Base-by-base conservation (phyloP, 768 basidiomycete species). In the Albatrellus ellisii region DNA sequence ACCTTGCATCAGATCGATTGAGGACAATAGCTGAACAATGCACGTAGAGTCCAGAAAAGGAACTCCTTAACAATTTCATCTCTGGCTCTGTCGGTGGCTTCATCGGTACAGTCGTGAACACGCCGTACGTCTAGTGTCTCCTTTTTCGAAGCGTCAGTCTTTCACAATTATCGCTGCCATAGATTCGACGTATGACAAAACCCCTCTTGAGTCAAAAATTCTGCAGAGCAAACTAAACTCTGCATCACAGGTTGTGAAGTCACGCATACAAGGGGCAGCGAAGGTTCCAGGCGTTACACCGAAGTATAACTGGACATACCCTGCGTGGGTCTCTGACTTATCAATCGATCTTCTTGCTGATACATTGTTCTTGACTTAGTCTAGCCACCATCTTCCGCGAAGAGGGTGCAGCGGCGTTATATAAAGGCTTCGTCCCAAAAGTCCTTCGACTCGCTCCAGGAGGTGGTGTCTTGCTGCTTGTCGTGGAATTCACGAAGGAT, bases 241-340 rank as follows among this genome's bases (percentile, higher is more conserved):
- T 14, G 21, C 6, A 32, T 39, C 29, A 37, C 15, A 94, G 83
- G 91, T 98, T 48, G 86, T 95, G 46, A 97, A 98, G 62, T 91
- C 90, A 12, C 83, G 94, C 35, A 91, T 98, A 28, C 95, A 99
- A 63, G 79, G 84, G 33, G 62, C 73, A 15, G 64, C 65, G 31
- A 75, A 69, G 48, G 54, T 68, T 22, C 73, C 82, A 0, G 88
- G 86, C 14, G 75, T 77, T n/a, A 61, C 59, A 1, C 84, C 84
- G n/a, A 91, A 90, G 55, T 91, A 91, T 63, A 84, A 84, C 62
- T 95, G 91, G 91, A 81, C 92, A 43, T 91, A 91, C 65, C 90
- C 91, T n/a, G 83, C 86, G 45, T 73, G 49, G 43, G 26, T 44
- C n/a, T 52, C 28, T 14, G 3, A 14, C 8, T 26, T 9, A 47